Conservation (phyloP, 2,329 filamentous ascomycete species). For the Sphaerulina populicola region DNA sequence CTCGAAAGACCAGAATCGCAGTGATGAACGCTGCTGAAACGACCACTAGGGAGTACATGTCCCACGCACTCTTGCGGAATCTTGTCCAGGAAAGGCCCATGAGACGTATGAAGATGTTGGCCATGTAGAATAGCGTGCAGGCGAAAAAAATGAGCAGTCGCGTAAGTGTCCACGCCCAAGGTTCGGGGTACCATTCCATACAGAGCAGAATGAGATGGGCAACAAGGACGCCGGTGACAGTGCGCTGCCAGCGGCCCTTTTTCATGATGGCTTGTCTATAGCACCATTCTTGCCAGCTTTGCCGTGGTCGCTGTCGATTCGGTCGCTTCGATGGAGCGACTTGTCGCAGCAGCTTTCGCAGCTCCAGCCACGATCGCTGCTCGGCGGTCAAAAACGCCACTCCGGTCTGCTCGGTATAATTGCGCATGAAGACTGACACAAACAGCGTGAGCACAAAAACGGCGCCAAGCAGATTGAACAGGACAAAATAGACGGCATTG, state of each 20-base stretch:
- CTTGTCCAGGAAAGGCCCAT: slow-evolving; percentile 84
- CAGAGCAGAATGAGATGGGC: slow-evolving; percentile 76
- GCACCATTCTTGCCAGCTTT: slow-evolving; percentile 83
- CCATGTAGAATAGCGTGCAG: slow-evolving; percentile 75
- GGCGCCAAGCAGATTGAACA: slow-evolving; percentile 92
- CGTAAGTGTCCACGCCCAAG: slow-evolving; percentile 57
- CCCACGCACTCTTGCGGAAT: slow-evolving; percentile 90
- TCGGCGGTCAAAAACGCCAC: slow-evolving; percentile 93
- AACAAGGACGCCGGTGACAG: slow-evolving; percentile 69
- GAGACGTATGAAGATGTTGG: slow-evolving; percentile 75
- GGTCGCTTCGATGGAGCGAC: slow-evolving; percentile 92
- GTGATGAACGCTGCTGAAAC: slow-evolving; percentile 75
- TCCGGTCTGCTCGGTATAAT: slow-evolving; percentile 96
- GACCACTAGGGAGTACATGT: slow-evolving; percentile 74
- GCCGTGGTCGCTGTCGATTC: slow-evolving; percentile 61
- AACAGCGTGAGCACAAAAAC: slow-evolving; percentile 96
- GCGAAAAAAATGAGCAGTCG: slow-evolving; percentile 56
- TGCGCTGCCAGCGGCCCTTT: slow-evolving; percentile 80
- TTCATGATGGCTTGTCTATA: slow-evolving; percentile 92
- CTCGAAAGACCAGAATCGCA: slow-evolving; percentile 63
- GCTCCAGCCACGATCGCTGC: slow-evolving; percentile 91
- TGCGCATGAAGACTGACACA: slow-evolving; percentile 98
- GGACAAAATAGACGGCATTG: slow-evolving; percentile 88
- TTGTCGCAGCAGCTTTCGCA: slow-evolving; percentile 83
- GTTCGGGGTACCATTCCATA: slow-evolving; percentile 75